Conservation (phyloP, 1,284 basidiomycete genomes). For the Athelia sp. region DNA sequence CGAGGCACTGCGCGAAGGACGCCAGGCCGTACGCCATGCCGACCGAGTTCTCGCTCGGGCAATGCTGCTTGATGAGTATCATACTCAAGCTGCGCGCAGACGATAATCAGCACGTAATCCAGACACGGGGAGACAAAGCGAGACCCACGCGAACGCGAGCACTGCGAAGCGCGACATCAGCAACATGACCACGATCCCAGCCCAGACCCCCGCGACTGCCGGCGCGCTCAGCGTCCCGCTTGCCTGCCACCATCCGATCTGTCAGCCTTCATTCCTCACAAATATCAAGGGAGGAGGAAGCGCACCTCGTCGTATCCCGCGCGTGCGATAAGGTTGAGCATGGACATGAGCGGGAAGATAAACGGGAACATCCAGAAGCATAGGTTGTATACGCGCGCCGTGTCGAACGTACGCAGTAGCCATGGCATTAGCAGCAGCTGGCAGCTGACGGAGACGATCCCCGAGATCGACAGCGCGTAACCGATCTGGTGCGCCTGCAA, state of each 20-base stretch:
- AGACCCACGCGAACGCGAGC: slow-evolving; percentile 38
- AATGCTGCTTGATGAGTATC: slow-evolving; percentile 55
- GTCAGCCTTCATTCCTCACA: too few relatives aligned
- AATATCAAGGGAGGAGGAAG: too few relatives aligned
- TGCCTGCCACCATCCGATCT: too few relatives aligned
- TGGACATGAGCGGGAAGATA: slow-evolving; percentile 37
- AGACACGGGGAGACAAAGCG: neutral
- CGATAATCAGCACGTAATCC: neutral
- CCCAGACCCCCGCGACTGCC: slow-evolving; percentile 31
- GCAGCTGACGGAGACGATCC: slow-evolving; percentile 36
- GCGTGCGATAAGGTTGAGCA: slow-evolving; percentile 39
- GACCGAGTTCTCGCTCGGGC: slow-evolving; percentile 45
- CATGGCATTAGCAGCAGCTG: slow-evolving; percentile 44
- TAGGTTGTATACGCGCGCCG: slow-evolving; percentile 37
- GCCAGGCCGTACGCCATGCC: slow-evolving; percentile 54
- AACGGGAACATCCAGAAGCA: slow-evolving; percentile 45
- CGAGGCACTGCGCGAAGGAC: too few relatives aligned
- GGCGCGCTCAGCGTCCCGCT: slow-evolving; percentile 17
- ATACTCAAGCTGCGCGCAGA: slow-evolving; percentile 43
- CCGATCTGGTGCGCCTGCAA: slow-evolving; percentile 59
- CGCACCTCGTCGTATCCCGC: slow-evolving; percentile 19
- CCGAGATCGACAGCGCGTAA: slow-evolving; percentile 44
- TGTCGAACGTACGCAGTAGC: slow-evolving; percentile 38
- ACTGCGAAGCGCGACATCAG: slow-evolving; percentile 30
- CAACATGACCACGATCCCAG: slow-evolving; percentile 34